Evolutionary conservation across 192 early-diverging fungal species (phyloP).

Genomic region (Backusella macrospora): DNA sequence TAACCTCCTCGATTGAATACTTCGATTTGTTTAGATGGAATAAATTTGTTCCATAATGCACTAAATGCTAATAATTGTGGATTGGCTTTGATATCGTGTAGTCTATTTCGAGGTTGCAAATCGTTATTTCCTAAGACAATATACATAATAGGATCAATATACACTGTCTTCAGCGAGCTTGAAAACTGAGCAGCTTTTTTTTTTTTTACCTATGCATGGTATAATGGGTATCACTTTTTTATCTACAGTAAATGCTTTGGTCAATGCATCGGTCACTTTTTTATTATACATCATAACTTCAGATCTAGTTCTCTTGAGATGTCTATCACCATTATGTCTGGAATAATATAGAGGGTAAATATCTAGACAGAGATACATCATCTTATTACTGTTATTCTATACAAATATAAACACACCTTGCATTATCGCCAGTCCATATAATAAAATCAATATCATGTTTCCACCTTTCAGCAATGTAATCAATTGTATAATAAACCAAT

Average conservation of each 20-base stretch:
- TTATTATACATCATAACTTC: slow-evolving; percentile 63
- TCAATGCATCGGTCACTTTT: slow-evolving; percentile 47
- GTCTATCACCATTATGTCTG: slow-evolving; percentile 70
- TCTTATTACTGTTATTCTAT: no score
- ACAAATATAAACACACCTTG: slow-evolving; percentile 42
- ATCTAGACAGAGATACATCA: background rate
- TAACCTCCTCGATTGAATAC: slow-evolving; percentile 73
- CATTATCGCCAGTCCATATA: slow-evolving; percentile 78
- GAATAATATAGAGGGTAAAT: slow-evolving; percentile 11
- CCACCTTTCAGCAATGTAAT: slow-evolving; percentile 55
- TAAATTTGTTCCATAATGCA: slow-evolving; percentile 57
- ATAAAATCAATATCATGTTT: slow-evolving; percentile 68
- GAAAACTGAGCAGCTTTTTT: background rate
- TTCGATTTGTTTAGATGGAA: slow-evolving; percentile 60
- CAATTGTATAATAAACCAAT: slow-evolving; percentile 62
- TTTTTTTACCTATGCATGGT: slow-evolving; percentile 42
- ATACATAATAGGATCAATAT: background rate
- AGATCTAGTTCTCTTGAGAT: slow-evolving; percentile 55
- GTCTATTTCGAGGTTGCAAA: slow-evolving; percentile 64
- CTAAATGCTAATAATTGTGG: slow-evolving; percentile 49
- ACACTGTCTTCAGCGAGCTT: background rate
- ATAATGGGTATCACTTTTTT: slow-evolving; percentile 49
- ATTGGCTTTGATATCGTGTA: slow-evolving; percentile 40
- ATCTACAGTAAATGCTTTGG: slow-evolving; percentile 46
- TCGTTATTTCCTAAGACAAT: slow-evolving; percentile 64